phyloP scores from a whole-genome alignment of 257 asterid species.

The Solanum ahanhuiri region DNA sequence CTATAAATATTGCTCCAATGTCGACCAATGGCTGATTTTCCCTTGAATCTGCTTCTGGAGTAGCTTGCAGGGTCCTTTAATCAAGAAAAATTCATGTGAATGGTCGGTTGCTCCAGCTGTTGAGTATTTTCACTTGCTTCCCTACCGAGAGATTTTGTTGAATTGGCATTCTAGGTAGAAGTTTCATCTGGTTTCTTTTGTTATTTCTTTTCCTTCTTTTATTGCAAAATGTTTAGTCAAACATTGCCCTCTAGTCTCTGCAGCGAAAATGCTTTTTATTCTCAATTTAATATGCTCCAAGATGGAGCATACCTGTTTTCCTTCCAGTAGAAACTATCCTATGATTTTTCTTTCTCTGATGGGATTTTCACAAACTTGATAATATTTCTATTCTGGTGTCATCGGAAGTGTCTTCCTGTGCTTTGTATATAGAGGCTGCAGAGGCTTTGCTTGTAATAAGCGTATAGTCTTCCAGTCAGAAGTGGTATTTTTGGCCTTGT shows the following conservation, averaged over 20 bases:
- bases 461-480: background rate
- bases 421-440: background rate
- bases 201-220: background rate
- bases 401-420: background rate
- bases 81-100: constrained; percentile 3
- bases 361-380: background rate
- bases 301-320: background rate
- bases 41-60: background rate
- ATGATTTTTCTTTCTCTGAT: background rate
- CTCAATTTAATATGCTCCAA: background rate
- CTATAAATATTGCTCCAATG: background rate
- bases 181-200: background rate
- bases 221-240: background rate
- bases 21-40: background rate
- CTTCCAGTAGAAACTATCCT: background rate
- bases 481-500: background rate
- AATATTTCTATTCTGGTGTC: background rate
- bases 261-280: background rate
- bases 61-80: constrained; percentile 27
- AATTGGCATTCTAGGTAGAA: constrained; percentile 22
- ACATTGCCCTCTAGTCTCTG: background rate
- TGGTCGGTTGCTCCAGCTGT: constrained; percentile 15
- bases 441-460: background rate
- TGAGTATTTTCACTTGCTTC: constrained; percentile 19
- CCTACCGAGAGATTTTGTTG: constrained; percentile 16